phyloP scores from a whole-genome alignment of 164 flowering plant genomes.

The Vitis labrusca region DNA sequence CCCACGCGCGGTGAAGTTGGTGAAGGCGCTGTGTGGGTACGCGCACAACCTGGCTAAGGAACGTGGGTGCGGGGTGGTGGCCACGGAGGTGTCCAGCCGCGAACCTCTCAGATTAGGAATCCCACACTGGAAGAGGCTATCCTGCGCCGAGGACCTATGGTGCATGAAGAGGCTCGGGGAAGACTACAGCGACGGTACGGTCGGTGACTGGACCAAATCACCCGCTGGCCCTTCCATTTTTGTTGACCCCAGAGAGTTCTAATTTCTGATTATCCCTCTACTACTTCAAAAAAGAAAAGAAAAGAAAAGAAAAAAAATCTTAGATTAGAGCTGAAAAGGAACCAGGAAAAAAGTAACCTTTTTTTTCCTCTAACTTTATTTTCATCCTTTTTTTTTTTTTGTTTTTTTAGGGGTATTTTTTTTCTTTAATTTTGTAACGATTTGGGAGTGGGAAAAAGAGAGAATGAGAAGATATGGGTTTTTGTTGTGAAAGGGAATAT shows the following conservation, averaged over 20 bases:
- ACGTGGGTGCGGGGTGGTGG: conserved; percentile 74
- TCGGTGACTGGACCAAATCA: conserved; percentile 98
- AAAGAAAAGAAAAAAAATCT: background rate
- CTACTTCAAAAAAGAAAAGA: background rate
- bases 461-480: conserved; percentile 18
- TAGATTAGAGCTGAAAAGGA: background rate
- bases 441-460: background rate
- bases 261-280: background rate
- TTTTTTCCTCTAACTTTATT: background rate
- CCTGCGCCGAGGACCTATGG: conserved; percentile 90
- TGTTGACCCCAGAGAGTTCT: conserved; percentile 92
- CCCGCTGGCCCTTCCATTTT: conserved; percentile 74
- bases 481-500: conserved; percentile 26
- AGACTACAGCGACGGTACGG: conserved; percentile 77
- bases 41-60: conserved; percentile 87
- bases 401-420: background rate
- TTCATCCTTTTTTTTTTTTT: background rate
- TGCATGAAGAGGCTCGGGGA: conserved; percentile 85
- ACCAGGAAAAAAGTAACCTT: background rate
- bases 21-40: conserved; percentile 53
- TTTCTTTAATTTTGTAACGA: background rate
- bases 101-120: conserved; percentile 76
- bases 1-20: conserved; percentile 39
- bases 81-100: conserved; percentile 67
- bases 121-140: conserved; percentile 85